These are phyloP conservation scores for Colletotrichum incanum DNA, from an alignment of 2,329 filamentous ascomycete genomes.

Conservation along the genomic window DNA sequence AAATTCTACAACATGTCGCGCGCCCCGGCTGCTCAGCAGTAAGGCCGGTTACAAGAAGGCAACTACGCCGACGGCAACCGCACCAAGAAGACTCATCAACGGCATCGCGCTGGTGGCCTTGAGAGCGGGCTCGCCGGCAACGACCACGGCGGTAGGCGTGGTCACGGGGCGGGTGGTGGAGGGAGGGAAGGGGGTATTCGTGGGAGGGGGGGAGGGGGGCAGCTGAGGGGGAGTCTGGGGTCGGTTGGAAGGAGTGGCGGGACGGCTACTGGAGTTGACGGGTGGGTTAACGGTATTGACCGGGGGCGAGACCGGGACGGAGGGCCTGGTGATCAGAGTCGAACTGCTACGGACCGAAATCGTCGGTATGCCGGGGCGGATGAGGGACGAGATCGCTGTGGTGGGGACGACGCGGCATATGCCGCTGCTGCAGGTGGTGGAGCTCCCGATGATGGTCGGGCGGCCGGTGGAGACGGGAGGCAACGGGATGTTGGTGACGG, in stretches of 20 bases:
- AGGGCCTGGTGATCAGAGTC: slow-evolving; percentile 1
- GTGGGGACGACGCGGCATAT: neutral
- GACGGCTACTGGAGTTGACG: neutral
- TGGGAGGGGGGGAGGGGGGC: neutral
- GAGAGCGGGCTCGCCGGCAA: slow-evolving; percentile 21
- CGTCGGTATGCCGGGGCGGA: neutral
- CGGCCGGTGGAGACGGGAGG: neutral
- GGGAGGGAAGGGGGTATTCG: neutral
- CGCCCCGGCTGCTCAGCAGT: neutral
- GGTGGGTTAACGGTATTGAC: neutral
- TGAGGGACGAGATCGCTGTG: neutral
- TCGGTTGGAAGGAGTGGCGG: neutral
- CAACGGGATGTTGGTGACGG: neutral
- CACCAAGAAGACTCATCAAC: slow-evolving; percentile 20
- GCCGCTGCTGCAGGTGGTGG: slow-evolving; percentile 4
- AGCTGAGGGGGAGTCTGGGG: neutral
- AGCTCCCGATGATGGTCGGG: neutral
- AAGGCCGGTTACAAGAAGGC: slow-evolving; percentile 12
- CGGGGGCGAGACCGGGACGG: neutral
- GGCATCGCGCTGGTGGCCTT: slow-evolving; percentile 12
- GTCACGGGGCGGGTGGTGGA: neutral
- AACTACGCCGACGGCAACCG: slow-evolving; percentile 21
- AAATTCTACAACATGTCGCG: neutral
- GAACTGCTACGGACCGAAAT: neutral
- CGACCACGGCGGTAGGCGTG: neutral